Evolutionary conservation across 352 stramenopile species (phyloP).

Genomic region (Halophytophthora batemanensis): DNA sequence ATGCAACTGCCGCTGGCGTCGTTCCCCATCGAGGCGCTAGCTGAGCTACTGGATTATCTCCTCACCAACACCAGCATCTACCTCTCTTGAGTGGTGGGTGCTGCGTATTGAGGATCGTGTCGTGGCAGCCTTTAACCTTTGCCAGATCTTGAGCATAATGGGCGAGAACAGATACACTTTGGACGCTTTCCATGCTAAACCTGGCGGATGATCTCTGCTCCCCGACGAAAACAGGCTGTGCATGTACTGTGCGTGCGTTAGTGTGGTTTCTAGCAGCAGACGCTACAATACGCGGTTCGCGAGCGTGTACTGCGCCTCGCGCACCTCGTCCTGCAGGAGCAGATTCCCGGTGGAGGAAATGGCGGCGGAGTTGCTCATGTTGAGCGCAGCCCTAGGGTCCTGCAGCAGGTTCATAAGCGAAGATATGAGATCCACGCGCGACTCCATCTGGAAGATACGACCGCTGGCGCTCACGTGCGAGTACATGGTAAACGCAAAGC

Average conservation of each 20-base stretch:
- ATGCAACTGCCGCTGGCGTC: conserved; percentile 20
- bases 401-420: conserved; percentile 31
- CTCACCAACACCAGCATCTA: conserved; percentile 20
- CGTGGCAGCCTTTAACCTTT: no score
- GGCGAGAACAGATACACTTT: no score
- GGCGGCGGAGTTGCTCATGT: conserved; percentile 31
- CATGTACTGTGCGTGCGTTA: no score
- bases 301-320: conserved; percentile 33
- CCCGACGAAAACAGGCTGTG: no score
- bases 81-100: conserved; percentile 4
- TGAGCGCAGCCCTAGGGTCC: conserved; percentile 27
- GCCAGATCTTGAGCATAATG: not conserved
- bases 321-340: conserved; percentile 23
- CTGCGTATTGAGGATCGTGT: no score
- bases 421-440: conserved; percentile 33
- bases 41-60: conserved; percentile 31
- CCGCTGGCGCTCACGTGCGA: conserved; percentile 32
- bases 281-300: conserved; percentile 37
- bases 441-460: conserved; percentile 46
- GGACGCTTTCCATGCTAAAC: no score
- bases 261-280: no score
- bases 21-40: conserved; percentile 16
- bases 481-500: conserved; percentile 36
- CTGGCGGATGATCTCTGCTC: no score
- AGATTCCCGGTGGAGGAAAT: conserved; percentile 37